These are phyloP conservation scores for Chytriomyces sp. DNA, from an alignment of 192 early-diverging fungal genomes.

Conservation along the genomic window DNA sequence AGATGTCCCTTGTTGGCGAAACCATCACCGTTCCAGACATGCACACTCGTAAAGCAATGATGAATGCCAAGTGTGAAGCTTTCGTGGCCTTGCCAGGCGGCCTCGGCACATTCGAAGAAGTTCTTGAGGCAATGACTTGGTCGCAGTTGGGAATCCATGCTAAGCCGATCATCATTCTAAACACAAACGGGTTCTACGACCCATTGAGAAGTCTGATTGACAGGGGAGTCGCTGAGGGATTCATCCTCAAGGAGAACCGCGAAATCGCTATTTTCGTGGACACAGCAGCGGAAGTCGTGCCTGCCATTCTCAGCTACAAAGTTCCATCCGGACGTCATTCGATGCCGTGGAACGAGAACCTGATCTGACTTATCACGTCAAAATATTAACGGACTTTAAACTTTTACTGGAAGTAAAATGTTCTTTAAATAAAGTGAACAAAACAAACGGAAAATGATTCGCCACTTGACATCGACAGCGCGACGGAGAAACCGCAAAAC, in stretches of 20 bases:
- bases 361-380: neutral
- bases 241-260: conserved; percentile 58
- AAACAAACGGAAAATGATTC: neutral
- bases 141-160: conserved; percentile 77
- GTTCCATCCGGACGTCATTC: neutral
- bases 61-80: conserved; percentile 70
- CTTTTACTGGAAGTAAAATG: too few species aligned
- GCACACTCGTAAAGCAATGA: conserved; percentile 80
- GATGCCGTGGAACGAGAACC: neutral
- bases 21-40: conserved; percentile 74
- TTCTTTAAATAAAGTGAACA: neutral
- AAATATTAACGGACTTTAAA: too few species aligned
- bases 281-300: conserved; percentile 56
- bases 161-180: conserved; percentile 81
- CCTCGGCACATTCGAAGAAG: conserved; percentile 86
- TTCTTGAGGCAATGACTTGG: conserved; percentile 78
- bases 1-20: conserved; percentile 49
- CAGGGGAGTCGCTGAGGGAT: conserved; percentile 66
- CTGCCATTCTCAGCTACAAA: conserved; percentile 14
- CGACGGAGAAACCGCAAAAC: conserved; percentile 21
- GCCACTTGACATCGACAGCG: neutral
- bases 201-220: conserved; percentile 70
- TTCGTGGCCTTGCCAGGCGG: conserved; percentile 90
- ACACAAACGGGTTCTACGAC: conserved; percentile 79
- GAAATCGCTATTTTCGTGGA: conserved; percentile 64